Evolutionary conservation across 2,329 filamentous ascomycete species (phyloP), one percentile per base, ranked within the genome.

Genomic region (Atkinsonella hypoxylon): DNA sequence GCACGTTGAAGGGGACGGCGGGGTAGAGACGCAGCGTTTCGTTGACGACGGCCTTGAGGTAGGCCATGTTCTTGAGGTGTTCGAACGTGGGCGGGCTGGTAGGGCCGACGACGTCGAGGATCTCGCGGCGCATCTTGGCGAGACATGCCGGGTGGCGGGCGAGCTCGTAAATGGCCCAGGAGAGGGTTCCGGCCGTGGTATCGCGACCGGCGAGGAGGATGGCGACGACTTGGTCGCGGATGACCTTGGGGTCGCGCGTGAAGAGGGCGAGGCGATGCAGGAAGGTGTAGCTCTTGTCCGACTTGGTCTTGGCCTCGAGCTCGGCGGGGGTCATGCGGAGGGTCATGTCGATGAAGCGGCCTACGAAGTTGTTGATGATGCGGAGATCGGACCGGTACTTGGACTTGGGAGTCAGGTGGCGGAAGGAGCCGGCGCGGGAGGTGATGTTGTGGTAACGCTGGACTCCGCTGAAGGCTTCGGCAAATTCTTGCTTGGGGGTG

Each of bases 41-140:
- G 68, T 87, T 85, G 59, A 94, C 75, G 47, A 85, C 70, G 58
- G 83, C 74, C 65, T 81, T 73, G 52, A 93, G 78, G 64, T 91
- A 95, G 59, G 85, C 84, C 89, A 95, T 95, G 56, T 76, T 76
- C 72, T 95, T 95, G 53, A 95, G 75, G 62, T 95, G 79, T 12
- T 80, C 76, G 64, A 94, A 95, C 0, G 84, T 89, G 0, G 83
- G 83, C 3, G 73, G 68, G 6, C 74, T 67, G 13, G 79, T 70
- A 7, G 76, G 65, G 1, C 89, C 89, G 4, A 95, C 77, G 0
- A 73, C 72, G 1, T 75, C 63, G 26, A 82, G 64, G 60, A 95
- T 89, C 66, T 95, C 89, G 22, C 71, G 67, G 22, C 89, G 81
- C 48, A 96, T 74, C 62, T 81, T 86, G 48, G 71, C 64, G 3